Percentiles rank a stretch among this genome's conserved stretches.
These are phyloP conservation scores for Ogataea angusta DNA, from an alignment of 805 yeast genomes.

Conservation along the genomic window DNA sequence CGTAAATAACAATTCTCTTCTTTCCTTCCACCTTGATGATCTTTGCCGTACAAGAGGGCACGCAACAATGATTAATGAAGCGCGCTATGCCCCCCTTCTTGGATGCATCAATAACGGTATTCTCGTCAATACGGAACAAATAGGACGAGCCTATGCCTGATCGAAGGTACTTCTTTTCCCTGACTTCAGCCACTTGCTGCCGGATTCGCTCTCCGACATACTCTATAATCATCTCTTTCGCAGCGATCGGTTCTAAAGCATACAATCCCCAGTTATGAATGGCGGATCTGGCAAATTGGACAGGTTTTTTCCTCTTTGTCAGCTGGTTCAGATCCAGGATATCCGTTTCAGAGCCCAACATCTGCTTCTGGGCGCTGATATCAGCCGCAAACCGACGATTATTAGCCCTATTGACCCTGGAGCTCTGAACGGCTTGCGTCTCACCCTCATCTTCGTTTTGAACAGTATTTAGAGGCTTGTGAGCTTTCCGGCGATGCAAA, in stretches of 20 bases:
- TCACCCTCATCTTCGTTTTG: slow-evolving; percentile 54
- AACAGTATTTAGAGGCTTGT: slow-evolving; percentile 72
- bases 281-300: slow-evolving; percentile 94
- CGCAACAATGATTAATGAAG: slow-evolving; percentile 95
- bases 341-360: slow-evolving; percentile 78
- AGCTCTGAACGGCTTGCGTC: slow-evolving; percentile 48
- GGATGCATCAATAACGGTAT: slow-evolving; percentile 95
- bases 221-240: slow-evolving; percentile 95
- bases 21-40: slow-evolving; percentile 93
- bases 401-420: slow-evolving; percentile 82
- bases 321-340: slow-evolving; percentile 79
- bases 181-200: slow-evolving; percentile 88
- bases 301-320: slow-evolving; percentile 88
- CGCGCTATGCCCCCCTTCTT: slow-evolving; percentile 96
- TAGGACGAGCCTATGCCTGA: slow-evolving; percentile 96
- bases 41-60: slow-evolving; percentile 96
- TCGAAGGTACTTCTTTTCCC: slow-evolving; percentile 80
- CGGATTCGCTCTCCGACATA: slow-evolving; percentile 94
- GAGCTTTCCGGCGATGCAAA: slow-evolving; percentile 72
- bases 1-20: slow-evolving; percentile 92
- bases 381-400: slow-evolving; percentile 89
- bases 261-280: slow-evolving; percentile 98
- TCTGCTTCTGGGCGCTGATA: slow-evolving; percentile 73
- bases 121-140: slow-evolving; percentile 87
- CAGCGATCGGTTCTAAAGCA: slow-evolving; percentile 94